Evolutionary conservation across 371 early-diverging fungal species (phyloP), one percentile per base, ranked within the genome.

Genomic region (Phascolomyces articulosus): DNA sequence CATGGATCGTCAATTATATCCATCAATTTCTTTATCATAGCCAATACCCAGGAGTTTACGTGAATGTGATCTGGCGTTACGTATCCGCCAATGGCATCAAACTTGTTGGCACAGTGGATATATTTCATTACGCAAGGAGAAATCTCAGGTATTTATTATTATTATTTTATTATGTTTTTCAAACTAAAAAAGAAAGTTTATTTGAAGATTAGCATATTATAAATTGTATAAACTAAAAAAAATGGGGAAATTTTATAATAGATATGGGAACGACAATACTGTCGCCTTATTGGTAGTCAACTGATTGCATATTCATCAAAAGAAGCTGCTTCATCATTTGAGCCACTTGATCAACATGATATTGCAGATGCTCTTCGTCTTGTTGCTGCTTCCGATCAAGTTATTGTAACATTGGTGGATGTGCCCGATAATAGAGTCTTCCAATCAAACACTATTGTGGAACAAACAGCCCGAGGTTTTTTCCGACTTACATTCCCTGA

Each of bases 71-170:
- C 55, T 78, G 34, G 72, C 81, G 1, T 44, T 80, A 2, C 73
- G 76, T 40, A 78, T 80, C 20, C 68, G 69, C 0, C 81, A 80
- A 56, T 80, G 81, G 81, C 74, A 80, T 60, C 70, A 75, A 40
- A 80, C 81, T 18, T 60, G 63, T 23, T 55, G 54, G 58, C 55
- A 68, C n/a, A 60, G 60, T 15, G 66, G 82, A 0, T 77, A 74
- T 59, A 58, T 82, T 31, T 72, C 78, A 2, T 73, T 69, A 27
- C 63, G 81, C 40, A 47, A 41, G 6, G 70, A 71, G 56, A 75
- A 72, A 9, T 58, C 63, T 15, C 66, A 69, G 70, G 80, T 75
- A 77, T n/a, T n/a, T n/a, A n/a, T n/a, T n/a, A n/a, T n/a, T n/a
- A n/a, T n/a, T n/a, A n/a, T n/a, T n/a, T n/a, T n/a, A n/a, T n/a